These are phyloP conservation scores for Allantophomopsis lycopodina DNA, from an alignment of 2,329 filamentous ascomycete species.

Conservation along the genomic window DNA sequence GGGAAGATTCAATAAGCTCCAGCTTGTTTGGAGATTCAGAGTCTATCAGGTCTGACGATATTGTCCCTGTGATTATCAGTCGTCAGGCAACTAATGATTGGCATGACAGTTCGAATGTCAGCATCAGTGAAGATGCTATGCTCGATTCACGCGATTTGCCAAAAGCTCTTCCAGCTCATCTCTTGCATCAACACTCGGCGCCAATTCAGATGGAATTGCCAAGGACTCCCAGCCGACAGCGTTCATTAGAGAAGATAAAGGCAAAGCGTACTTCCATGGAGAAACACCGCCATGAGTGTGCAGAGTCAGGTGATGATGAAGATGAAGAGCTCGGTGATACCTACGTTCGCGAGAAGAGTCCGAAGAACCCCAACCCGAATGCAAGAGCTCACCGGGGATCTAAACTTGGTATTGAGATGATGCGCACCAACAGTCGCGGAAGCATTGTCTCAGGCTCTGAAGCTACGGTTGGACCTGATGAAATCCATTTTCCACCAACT, in stretches of 20 bases:
- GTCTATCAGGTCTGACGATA: slow-evolving; percentile 61
- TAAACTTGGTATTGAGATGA: slow-evolving; percentile 93
- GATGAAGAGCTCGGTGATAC: slow-evolving; percentile 71
- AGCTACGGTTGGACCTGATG: slow-evolving; percentile 9
- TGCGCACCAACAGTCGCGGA: slow-evolving; percentile 89
- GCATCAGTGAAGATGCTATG: slow-evolving; percentile 40
- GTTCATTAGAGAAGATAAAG: slow-evolving; percentile 60
- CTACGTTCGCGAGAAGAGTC: slow-evolving; percentile 23
- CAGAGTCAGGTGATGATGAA: slow-evolving; percentile 87
- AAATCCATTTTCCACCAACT: slow-evolving; percentile 13
- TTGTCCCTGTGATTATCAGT: slow-evolving; percentile 56
- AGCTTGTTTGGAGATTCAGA: slow-evolving; percentile 82
- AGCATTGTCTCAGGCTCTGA: slow-evolving; percentile 38
- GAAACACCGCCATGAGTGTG: slow-evolving; percentile 57
- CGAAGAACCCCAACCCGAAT: slow-evolving; percentile 31
- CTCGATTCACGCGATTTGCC: slow-evolving; percentile 20
- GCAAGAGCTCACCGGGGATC: slow-evolving; percentile 53
- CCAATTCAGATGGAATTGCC: slow-evolving; percentile 40
- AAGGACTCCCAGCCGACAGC: slow-evolving; percentile 33
- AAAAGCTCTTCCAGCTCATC: slow-evolving; percentile 32
- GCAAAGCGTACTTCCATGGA: slow-evolving; percentile 66
- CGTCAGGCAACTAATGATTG: slow-evolving; percentile 65
- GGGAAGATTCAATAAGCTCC: slow-evolving; percentile 79
- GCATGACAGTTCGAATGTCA: slow-evolving; percentile 67
- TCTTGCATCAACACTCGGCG: slow-evolving; percentile 49